These are phyloP conservation scores for Astrephomene gubernaculifera DNA, from an alignment of 139 green algal genomes.

Conservation along the genomic window DNA sequence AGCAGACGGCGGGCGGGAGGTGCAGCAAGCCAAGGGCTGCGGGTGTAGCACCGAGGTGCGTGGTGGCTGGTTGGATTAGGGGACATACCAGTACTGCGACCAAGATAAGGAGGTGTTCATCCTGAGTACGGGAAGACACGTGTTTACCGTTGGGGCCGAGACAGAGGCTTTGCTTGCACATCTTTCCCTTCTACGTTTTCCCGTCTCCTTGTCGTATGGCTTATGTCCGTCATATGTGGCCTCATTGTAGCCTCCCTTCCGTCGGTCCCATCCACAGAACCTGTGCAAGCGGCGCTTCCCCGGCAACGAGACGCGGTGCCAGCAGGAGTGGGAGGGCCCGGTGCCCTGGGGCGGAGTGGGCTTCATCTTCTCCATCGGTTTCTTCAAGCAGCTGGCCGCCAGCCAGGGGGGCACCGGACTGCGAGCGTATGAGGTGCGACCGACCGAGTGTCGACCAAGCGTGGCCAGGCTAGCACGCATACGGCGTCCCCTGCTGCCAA, in stretches of 20 bases:
- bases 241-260: too few species aligned
- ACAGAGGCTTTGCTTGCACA: too few species aligned
- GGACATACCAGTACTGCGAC: too few species aligned
- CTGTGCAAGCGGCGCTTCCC: constrained; percentile 33
- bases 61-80: background rate
- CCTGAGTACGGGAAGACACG: too few species aligned
- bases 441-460: background rate
- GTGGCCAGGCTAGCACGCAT: background rate
- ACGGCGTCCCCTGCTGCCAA: too few species aligned
- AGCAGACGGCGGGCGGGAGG: background rate
- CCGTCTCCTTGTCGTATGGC: too few species aligned
- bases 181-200: too few species aligned
- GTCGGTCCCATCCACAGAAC: too few species aligned
- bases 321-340: constrained; percentile 27
- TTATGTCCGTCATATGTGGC: too few species aligned
- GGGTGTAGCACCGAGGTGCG: constrained; percentile 19
- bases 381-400: constrained; percentile 25
- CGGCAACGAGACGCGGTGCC: constrained; percentile 12
- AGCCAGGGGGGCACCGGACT: background rate
- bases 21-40: constrained; percentile 10
- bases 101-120: too few species aligned
- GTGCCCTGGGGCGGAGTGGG: constrained; percentile 37
- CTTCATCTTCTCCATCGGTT: constrained; percentile 36
- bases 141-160: too few species aligned
- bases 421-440: constrained; percentile 22